These are phyloP conservation scores for Leccinum angustisporum DNA, from an alignment of 1,284 basidiomycete species.

Conservation along the genomic window DNA sequence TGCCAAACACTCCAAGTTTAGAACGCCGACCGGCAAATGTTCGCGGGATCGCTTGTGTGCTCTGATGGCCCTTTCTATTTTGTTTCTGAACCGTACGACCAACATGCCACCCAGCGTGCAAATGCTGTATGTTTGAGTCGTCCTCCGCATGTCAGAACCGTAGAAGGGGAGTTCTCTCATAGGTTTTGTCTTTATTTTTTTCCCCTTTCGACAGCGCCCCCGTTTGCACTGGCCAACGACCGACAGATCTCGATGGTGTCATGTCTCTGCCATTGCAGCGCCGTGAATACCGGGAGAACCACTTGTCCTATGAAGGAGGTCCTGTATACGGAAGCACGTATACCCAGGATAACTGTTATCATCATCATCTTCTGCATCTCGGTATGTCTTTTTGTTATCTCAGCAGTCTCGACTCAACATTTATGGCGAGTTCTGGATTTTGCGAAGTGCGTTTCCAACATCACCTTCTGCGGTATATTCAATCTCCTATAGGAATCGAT, in stretches of 20 bases:
- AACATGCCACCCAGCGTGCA: not conserved
- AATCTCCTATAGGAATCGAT: not conserved
- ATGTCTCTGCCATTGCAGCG: constrained; percentile 13
- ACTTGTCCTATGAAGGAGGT: not conserved
- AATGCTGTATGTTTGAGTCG: constrained; percentile 1
- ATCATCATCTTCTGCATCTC: not conserved
- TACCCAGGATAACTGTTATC: not conserved
- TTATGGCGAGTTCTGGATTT: not conserved
- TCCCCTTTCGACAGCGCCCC: constrained; percentile 2
- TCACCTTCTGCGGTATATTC: not conserved
- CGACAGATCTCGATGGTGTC: constrained; percentile 15
- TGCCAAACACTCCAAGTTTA: constrained; percentile 12
- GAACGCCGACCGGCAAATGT: constrained; percentile 31
- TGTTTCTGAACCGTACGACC: not conserved
- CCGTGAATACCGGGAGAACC: constrained; percentile 10
- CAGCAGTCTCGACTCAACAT: not conserved
- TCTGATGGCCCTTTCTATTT: constrained; percentile 2
- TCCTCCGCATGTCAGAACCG: not conserved
- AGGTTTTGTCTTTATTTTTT: not conserved
- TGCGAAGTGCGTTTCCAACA: not conserved
- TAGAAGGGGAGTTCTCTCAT: constrained; percentile 2
- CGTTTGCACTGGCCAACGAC: not conserved
- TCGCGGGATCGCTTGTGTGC: constrained; percentile 30
- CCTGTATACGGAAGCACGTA: not conserved
- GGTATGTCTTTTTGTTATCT: constrained; percentile 5